phyloP scores from a whole-genome alignment of 305 asterid genomes.

The Coffea humblotiana region DNA sequence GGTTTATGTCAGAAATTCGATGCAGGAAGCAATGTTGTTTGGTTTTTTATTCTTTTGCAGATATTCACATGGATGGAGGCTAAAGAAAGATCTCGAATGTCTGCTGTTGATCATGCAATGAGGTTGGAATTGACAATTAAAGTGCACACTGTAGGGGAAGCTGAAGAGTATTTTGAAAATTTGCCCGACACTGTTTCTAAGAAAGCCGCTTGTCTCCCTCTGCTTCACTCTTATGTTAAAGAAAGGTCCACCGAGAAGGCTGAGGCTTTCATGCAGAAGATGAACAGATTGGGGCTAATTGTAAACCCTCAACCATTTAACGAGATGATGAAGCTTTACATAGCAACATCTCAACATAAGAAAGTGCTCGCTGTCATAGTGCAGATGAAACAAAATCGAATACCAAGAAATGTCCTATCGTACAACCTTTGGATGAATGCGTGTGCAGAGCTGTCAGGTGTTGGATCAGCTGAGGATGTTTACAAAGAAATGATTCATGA shows the following conservation, averaged over 20 bases:
- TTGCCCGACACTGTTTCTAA: constrained; percentile 23
- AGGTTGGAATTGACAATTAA: constrained; percentile 29
- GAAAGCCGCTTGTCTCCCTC: constrained; percentile 38
- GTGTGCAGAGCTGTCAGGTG: constrained; percentile 32
- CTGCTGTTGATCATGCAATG: constrained; percentile 29
- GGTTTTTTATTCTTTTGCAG: constrained; percentile 9
- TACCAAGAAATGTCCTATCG: constrained; percentile 37
- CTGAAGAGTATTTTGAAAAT: constrained; percentile 35
- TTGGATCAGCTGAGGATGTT: constrained; percentile 32
- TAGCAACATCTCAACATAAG: constrained; percentile 31
- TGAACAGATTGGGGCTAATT: constrained; percentile 27
- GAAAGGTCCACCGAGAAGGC: constrained; percentile 36
- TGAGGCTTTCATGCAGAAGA: constrained; percentile 37
- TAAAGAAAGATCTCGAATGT: constrained; percentile 20
- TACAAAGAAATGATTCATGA: constrained; percentile 35
- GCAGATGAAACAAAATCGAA: constrained; percentile 38
- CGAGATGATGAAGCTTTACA: constrained; percentile 49
- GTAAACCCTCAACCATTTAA: constrained; percentile 36
- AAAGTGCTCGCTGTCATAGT: constrained; percentile 35
- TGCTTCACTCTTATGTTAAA: constrained; percentile 34
- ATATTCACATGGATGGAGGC: constrained; percentile 36
- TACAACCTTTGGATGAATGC: constrained; percentile 46
- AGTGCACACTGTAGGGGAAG: constrained; percentile 21
- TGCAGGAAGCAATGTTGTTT: background rate
- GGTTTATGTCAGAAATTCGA: background rate